Evolutionary conservation across 192 early-diverging fungal genomes (phyloP), one percentile per base, ranked within the genome.

Genomic region (Phycomyces blakesleeanus): DNA sequence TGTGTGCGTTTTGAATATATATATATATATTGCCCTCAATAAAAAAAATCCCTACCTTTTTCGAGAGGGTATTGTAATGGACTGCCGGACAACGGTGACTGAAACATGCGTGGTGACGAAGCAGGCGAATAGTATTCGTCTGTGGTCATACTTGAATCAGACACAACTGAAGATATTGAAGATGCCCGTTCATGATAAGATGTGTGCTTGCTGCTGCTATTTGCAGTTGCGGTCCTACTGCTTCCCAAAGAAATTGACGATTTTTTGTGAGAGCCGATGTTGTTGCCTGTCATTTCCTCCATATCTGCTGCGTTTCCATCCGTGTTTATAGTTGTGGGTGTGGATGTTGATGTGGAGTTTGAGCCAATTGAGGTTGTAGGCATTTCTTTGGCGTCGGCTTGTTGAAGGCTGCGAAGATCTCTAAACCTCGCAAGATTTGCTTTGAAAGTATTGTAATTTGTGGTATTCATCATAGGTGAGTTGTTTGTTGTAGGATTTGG

Each of bases 101-200:
- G 18, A 7, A 49, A 49, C 29, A 29, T 50, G 39, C 55, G 60
- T 25, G 67, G 67, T 37, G 67, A 69, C n/a, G 67, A 61, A 39
- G 29, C 24, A 57, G 67, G 60, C 27, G 67, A 69, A 51, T 55
- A 27, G 37, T 57, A 39, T 22, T 62, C 59, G 34, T 69, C 67
- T 40, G 44, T 60, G 24, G 51, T 38, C 11, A 65, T 25, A 26
- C 54, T 63, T 4, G 67, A 63, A 39, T 69, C 67, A 42, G 67
- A 61, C 14, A 69, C 21, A 16, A 57, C 56, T 2, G 67, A 69
- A 0, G 67, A 69, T 24, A 69, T 42, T 1, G 67, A 69, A 15
- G 67, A 22, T 14, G 44, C 24, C 53, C 67, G 21, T 54, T 69
- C 67, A 62, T 63, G 67, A 1, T 18, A 51, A 9, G 53, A 44